Conservation (phyloP, 176 grass and related monocot genomes). For the Juncus inflexus region DNA sequence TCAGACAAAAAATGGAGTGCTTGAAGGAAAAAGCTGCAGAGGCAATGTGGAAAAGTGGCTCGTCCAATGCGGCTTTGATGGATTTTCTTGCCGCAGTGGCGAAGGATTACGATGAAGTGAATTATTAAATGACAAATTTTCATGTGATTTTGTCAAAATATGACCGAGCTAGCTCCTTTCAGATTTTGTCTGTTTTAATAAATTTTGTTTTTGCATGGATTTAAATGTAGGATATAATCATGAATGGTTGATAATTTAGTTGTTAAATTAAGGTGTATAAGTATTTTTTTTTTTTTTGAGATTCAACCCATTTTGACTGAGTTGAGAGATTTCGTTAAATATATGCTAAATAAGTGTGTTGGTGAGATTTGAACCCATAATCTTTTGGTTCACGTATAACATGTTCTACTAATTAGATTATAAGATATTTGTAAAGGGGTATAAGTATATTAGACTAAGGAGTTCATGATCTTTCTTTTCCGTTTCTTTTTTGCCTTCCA, state of each 20-base stretch:
- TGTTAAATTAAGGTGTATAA: background rate
- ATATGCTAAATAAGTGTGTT: no score
- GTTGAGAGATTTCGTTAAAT: no score
- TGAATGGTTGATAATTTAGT: background rate
- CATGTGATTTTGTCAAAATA: background rate
- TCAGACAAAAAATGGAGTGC: background rate
- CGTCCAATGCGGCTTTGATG: conserved; percentile 21
- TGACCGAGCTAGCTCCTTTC: background rate
- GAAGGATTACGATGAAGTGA: background rate
- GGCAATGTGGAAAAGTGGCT: conserved; percentile 16
- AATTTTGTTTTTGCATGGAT: background rate
- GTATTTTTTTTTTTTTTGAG: no score
- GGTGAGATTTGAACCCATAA: no score
- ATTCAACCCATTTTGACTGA: no score
- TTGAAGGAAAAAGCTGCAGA: conserved; percentile 11
- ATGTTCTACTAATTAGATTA: no score
- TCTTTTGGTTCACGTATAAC: no score
- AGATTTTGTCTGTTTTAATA: background rate
- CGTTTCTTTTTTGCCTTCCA: no score
- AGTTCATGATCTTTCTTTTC: no score
- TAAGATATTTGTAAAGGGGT: no score
- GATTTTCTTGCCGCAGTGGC: conserved; percentile 20
- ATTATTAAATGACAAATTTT: background rate
- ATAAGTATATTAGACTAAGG: no score
- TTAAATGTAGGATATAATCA: background rate